phyloP scores from a whole-genome alignment of 75 land plant genomes.

The Larix kaempferi region DNA sequence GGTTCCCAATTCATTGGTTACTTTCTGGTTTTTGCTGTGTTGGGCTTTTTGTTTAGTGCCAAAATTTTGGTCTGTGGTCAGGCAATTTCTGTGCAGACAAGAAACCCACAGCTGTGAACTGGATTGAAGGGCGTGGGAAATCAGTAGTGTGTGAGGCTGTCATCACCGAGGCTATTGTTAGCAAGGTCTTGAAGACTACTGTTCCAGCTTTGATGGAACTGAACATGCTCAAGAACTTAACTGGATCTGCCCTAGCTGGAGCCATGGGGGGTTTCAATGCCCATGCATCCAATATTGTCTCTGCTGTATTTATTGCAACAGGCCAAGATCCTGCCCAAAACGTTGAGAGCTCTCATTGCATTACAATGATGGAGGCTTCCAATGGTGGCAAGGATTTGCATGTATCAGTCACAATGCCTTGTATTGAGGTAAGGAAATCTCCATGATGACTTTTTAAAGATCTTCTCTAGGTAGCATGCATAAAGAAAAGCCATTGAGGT shows the following conservation, averaged over 20 bases:
- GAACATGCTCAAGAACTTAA: slow-evolving; percentile 83
- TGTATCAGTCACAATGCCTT: slow-evolving; percentile 76
- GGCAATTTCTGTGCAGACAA: slow-evolving; percentile 65
- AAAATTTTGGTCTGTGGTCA: slow-evolving; percentile 7
- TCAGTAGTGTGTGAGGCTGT: slow-evolving; percentile 83
- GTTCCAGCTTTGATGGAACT: slow-evolving; percentile 83
- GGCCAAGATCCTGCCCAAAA: slow-evolving; percentile 93
- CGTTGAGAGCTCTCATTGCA: slow-evolving; percentile 82
- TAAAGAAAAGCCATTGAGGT: too few species aligned
- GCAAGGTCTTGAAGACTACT: slow-evolving; percentile 71
- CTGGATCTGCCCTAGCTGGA: slow-evolving; percentile 90
- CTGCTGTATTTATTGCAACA: slow-evolving; percentile 77
- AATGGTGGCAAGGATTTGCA: slow-evolving; percentile 70
- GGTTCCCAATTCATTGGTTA: too few species aligned
- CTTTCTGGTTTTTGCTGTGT: too few species aligned
- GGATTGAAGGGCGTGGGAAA: slow-evolving; percentile 85
- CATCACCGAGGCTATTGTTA: slow-evolving; percentile 62
- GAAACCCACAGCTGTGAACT: slow-evolving; percentile 72
- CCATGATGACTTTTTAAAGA: too few species aligned
- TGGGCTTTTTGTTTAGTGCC: too few species aligned
- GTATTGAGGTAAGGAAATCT: slow-evolving; percentile 6
- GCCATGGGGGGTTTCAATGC: slow-evolving; percentile 86
- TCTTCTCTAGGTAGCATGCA: too few species aligned
- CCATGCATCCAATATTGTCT: slow-evolving; percentile 81
- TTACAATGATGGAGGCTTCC: slow-evolving; percentile 71